Percentiles rank a stretch among this genome's conserved stretches.
Conservation (phyloP, 129 eudicot species). For the Calendula officinalis region DNA sequence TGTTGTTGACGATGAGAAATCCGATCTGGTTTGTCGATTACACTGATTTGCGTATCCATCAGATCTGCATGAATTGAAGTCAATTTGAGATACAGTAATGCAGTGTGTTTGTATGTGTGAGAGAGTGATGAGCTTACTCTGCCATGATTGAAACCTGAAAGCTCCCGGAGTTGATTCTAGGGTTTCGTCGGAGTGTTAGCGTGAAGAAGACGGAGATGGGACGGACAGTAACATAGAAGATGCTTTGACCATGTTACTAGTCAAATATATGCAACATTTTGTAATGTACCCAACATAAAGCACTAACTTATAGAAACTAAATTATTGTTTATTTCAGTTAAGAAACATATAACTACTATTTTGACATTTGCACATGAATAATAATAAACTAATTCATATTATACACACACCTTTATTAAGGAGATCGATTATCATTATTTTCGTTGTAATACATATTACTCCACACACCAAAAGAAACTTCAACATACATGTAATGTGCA, state of each 20-base stretch:
- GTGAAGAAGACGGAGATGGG: constrained; percentile 14
- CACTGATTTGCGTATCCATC: constrained; percentile 39
- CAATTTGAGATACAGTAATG: neutral
- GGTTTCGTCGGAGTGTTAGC: constrained; percentile 21
- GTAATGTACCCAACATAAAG: too few species aligned
- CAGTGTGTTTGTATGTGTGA: neutral
- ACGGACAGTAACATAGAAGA: neutral
- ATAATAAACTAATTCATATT: too few species aligned
- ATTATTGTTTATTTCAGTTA: too few species aligned
- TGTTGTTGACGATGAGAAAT: constrained; percentile 30
- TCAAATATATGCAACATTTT: neutral
- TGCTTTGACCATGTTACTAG: constrained; percentile 6
- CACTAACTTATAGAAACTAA: too few species aligned
- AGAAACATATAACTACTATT: too few species aligned
- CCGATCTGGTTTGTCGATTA: constrained; percentile 22
- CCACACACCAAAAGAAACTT: too few species aligned
- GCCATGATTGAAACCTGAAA: constrained; percentile 24
- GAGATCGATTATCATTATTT: too few species aligned
- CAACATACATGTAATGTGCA: too few species aligned
- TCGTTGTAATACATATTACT: too few species aligned
- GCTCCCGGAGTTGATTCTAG: neutral
- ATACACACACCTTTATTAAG: too few species aligned
- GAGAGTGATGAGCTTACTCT: constrained; percentile 23
- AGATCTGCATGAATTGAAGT: constrained; percentile 47
- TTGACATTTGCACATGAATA: too few species aligned